These are phyloP conservation scores for Cladosporium sp. DNA, from an alignment of 2,329 filamentous ascomycete genomes.

Conservation along the genomic window DNA sequence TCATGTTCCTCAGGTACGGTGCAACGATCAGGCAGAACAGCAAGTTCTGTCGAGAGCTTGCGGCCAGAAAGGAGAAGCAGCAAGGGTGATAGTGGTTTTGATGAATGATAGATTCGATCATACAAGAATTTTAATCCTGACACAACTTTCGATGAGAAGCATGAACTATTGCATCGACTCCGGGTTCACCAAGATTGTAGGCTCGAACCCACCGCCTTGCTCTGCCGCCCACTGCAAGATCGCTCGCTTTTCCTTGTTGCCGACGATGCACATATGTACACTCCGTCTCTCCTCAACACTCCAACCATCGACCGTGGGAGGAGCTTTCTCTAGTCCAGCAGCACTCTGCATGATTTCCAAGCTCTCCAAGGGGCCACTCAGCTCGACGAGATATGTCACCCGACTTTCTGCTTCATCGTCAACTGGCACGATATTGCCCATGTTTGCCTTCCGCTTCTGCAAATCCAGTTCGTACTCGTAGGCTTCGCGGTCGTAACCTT, in stretches of 20 bases:
- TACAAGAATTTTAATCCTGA: background rate
- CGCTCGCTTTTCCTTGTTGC: slow-evolving; percentile 28
- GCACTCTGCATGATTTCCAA: slow-evolving; percentile 33
- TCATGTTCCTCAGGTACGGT: slow-evolving; percentile 59
- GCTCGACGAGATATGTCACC: slow-evolving; percentile 33
- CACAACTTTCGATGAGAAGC: background rate
- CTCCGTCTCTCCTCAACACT: slow-evolving; percentile 28
- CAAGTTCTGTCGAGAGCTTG: slow-evolving; percentile 63
- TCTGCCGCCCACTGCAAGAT: slow-evolving; percentile 27
- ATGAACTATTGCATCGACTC: slow-evolving; percentile 17
- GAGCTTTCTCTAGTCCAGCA: slow-evolving; percentile 32
- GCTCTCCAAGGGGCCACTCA: slow-evolving; percentile 32
- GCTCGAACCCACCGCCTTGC: slow-evolving; percentile 28
- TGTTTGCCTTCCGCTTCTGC: slow-evolving; percentile 29
- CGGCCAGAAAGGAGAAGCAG: slow-evolving; percentile 46
- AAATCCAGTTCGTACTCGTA: slow-evolving; percentile 42
- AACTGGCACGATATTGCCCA: slow-evolving; percentile 25
- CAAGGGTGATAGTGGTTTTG: background rate
- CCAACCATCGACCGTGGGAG: slow-evolving; percentile 28
- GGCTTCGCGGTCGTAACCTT: slow-evolving; percentile 41
- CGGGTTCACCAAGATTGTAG: slow-evolving; percentile 29
- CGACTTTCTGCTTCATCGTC: slow-evolving; percentile 17
- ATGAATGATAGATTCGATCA: background rate
- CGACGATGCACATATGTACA: slow-evolving; percentile 34
- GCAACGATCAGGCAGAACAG: slow-evolving; percentile 57